Evolutionary conservation across 2,329 filamentous ascomycete genomes (phyloP), one percentile per base, ranked within the genome.

Genomic region (Beauveria rudraprayagi): DNA sequence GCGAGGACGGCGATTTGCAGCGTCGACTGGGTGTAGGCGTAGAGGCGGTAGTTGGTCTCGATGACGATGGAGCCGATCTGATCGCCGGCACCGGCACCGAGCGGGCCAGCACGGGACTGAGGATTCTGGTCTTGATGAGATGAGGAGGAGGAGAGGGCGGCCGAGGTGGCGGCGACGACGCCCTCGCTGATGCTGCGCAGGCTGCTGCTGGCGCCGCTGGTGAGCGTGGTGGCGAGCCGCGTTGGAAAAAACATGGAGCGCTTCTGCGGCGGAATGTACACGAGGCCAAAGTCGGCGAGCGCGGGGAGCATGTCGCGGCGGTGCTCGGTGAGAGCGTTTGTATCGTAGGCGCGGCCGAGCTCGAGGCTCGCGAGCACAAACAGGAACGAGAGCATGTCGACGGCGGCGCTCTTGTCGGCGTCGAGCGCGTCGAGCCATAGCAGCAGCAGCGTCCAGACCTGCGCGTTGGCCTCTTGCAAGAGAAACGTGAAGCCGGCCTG

Each of bases 31-130:
- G 95, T 97, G 77, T 99, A 99, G 37, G 94, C 94, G 77, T 99
- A 99, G 67, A 99, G 78, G 28, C 94, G 90, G 77, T 97, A 97
- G 76, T 99, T 99, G 9, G 94, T 99, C 78, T 99, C 94, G 66
- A 99, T 85, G 69, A 99, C 92, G 70, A 99, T 91, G 77, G 91
- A 94, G 64, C 92, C 92, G 68, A 87, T 86, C 64, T 79, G 75
- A 19, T 82, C 77, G 57, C 74, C 69, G 30, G 61, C 69, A 26
- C 73, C 68, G 28, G 73, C 68, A 19, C 69, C 70, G 1, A 73
- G 68, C 26, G 74, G 75, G 22, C 73, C 65, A 47, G 71, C 28
- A 70, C 63, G 73, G 64, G 66, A 69, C 5, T 22, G 7, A 16
- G 3, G 16, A 9, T 17, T 72, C 66, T 19, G 72, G 73, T 19